Evolutionary conservation across 202 grass and related monocot genomes (phyloP).

Genomic region (Carex arenaria): DNA sequence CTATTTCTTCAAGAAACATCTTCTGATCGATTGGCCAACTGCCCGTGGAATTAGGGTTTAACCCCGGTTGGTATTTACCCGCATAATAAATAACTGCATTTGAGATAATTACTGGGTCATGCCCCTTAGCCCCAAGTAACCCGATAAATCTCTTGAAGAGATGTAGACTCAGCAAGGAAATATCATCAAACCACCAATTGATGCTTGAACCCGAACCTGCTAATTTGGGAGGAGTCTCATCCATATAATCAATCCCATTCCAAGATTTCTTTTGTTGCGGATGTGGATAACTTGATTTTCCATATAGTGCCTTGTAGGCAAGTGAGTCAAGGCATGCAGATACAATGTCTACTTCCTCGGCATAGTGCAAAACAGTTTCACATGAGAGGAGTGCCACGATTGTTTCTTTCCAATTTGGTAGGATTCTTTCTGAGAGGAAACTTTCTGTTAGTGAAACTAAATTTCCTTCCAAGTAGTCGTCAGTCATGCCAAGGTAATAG

Average conservation of each 20-base stretch:
- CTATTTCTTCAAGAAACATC: slow-evolving; percentile 92
- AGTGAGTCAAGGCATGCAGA: slow-evolving; percentile 80
- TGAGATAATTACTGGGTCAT: slow-evolving; percentile 60
- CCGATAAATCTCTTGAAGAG: slow-evolving; percentile 93
- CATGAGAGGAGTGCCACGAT: slow-evolving; percentile 77
- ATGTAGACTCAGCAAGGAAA: slow-evolving; percentile 61
- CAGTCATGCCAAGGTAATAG: slow-evolving; percentile 87
- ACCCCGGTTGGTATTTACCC: slow-evolving; percentile 58
- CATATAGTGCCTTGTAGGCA: slow-evolving; percentile 45
- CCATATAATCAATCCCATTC: neutral
- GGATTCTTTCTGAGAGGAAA: slow-evolving; percentile 53
- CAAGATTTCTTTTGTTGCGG: neutral
- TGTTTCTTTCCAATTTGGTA: slow-evolving; percentile 78
- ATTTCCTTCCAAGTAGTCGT: slow-evolving; percentile 71
- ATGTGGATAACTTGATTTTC: neutral
- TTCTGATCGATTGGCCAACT: slow-evolving; percentile 68
- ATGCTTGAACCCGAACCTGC: neutral
- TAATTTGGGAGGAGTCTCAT: neutral
- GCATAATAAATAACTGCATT: slow-evolving; percentile 81
- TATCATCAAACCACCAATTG: slow-evolving; percentile 94
- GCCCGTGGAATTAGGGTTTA: slow-evolving; percentile 53
- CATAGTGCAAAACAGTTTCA: slow-evolving; percentile 61
- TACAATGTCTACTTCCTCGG: slow-evolving; percentile 72
- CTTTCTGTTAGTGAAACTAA: slow-evolving; percentile 65
- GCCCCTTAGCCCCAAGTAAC: slow-evolving; percentile 66